Base-by-base conservation (phyloP, 2,329 filamentous ascomycete species). In the Ascochyta pisi region DNA sequence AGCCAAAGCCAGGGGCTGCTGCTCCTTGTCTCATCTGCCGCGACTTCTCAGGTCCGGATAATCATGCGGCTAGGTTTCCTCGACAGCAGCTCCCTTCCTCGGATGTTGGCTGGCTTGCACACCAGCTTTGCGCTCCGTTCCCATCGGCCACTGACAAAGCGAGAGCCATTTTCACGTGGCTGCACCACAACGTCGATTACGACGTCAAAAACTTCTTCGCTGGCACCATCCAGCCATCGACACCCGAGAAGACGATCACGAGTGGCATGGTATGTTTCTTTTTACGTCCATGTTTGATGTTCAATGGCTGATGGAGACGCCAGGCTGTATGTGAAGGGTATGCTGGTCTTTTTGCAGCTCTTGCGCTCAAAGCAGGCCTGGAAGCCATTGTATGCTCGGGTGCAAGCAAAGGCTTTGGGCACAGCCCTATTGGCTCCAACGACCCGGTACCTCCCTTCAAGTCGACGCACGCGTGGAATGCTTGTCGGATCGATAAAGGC, bases 151-250 rank as follows among this genome's bases (percentile, higher is more conserved):
- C 94, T 0, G 94, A 98, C 75, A 97, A 97, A 78, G 94, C 95
- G 2, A 85, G 95, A 26, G 92, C 87, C 2, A 91, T 99, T 57
- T 98, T 98, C 73, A 91, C 90, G 1, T 99, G 95, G 95, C 86
- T 93, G 37, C 94, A 98, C 76, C 88, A 98, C 76, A 98, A 98
- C 67, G 88, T 99, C 54, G 83, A 83, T 42, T 99, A 98, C 73
- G 91, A 98, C 71, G 86, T 87, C 0, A 82, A 85, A 24, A 84
- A 88, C 23, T 96, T 97, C 78, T 96, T 96, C 70, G 85, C 83
- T 53, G 85, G 87, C 33, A 86, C 81, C 42, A 79, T 96, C 29
- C 83, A 86, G 60, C 81, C 84, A 7, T 87, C 86, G 38, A 89
- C 86, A 0, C 89, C 92, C 0, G 84, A 87, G 31, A 86, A 88